Evolutionary conservation across 352 stramenopile genomes (phyloP).

Genomic region (Globisporangium canariense): DNA sequence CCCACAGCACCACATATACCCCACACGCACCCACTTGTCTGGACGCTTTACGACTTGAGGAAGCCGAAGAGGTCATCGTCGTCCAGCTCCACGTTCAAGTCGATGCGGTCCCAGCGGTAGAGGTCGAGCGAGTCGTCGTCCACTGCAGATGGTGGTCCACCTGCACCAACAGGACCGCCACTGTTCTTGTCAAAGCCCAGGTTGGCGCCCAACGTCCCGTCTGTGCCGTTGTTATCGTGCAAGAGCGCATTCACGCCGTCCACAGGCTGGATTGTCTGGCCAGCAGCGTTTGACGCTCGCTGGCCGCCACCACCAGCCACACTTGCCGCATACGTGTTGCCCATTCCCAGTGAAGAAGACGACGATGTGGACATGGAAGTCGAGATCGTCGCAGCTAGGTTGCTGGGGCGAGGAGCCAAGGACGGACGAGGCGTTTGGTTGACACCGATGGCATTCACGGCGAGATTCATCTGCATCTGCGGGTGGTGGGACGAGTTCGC

Average conservation of each 20-base stretch:
- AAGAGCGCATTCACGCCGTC: conserved; percentile 13
- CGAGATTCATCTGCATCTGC: conserved; percentile 19
- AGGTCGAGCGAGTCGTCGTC: conserved; percentile 62
- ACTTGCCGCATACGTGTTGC: conserved; percentile 5
- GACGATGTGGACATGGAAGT: neutral
- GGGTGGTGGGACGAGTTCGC: conserved; percentile 15
- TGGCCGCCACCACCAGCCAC: neutral
- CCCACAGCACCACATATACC: conserved; percentile 11
- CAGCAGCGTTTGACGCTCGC: neutral
- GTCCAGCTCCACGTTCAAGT: conserved; percentile 79
- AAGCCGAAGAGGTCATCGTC: conserved; percentile 87
- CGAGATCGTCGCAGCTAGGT: conserved; percentile 3
- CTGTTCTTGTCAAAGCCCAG: conserved; percentile 18
- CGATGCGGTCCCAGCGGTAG: conserved; percentile 78
- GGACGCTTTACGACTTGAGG: conserved; percentile 59
- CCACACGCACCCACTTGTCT: conserved; percentile 25
- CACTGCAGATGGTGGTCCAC: conserved; percentile 6
- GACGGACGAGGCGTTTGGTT: conserved; percentile 17
- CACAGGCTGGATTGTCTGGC: conserved; percentile 5
- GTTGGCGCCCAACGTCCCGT: conserved; percentile 1
- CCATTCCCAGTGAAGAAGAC: conserved; percentile 10
- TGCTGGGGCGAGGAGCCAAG: conserved; percentile 13
- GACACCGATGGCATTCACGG: neutral
- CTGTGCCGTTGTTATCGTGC: neutral
- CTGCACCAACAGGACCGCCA: neutral